phyloP scores from a whole-genome alignment of 2,329 filamentous ascomycete genomes.

The Metarhizium rileyi region DNA sequence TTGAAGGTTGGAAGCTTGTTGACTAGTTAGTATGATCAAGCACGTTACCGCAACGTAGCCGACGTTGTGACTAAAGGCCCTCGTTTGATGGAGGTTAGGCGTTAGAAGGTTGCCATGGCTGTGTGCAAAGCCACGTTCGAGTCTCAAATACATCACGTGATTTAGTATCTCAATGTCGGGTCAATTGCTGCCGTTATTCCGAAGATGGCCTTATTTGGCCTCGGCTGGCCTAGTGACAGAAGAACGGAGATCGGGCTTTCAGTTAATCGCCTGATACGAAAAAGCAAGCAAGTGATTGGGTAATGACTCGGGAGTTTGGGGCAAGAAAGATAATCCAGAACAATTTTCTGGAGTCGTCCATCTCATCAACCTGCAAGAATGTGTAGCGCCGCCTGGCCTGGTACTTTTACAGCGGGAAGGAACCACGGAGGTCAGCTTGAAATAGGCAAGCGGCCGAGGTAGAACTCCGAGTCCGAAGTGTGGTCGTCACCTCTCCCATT shows the following conservation, averaged over 20 bases:
- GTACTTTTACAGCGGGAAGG: background rate
- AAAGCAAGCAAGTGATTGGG: background rate
- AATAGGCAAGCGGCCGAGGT: background rate
- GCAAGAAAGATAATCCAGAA: background rate
- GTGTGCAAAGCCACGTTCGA: background rate
- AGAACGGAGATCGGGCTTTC: constrained; percentile 1
- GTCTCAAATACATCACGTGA: background rate
- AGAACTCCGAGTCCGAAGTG: background rate
- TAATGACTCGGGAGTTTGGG: background rate
- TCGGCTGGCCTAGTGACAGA: background rate
- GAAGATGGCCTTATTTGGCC: background rate
- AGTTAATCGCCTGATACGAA: background rate
- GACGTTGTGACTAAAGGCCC: background rate
- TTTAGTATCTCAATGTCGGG: background rate
- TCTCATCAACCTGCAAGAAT: no score
- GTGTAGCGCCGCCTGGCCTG: no score
- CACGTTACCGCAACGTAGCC: background rate
- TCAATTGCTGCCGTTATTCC: background rate
- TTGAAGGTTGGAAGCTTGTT: background rate
- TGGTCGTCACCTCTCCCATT: background rate
- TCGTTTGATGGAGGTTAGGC: background rate
- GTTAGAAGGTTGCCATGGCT: background rate
- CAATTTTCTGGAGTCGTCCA: no score
- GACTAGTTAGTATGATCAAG: background rate
- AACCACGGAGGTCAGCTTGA: background rate